Conservation (phyloP, 208 protist genomes). For the Naegleria lovaniensis region DNA sequence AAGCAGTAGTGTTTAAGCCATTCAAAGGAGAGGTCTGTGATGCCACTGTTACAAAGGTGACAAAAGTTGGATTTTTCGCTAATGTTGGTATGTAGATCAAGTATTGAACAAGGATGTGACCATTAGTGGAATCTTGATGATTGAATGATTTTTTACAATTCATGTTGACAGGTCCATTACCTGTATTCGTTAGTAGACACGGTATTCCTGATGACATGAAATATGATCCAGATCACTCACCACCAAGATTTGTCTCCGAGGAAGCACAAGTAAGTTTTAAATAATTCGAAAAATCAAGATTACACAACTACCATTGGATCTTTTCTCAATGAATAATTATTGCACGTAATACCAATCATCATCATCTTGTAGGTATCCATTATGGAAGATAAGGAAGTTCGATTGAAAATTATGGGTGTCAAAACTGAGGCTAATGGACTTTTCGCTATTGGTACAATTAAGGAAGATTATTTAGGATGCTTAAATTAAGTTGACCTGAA, state of each 20-base stretch:
- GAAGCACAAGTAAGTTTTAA: conserved; percentile 32
- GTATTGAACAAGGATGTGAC: conserved; percentile 40
- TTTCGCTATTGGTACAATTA: conserved; percentile 52
- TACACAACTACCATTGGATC: background rate
- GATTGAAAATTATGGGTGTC: conserved; percentile 46
- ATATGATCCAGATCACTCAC: conserved; percentile 44
- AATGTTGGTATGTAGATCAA: conserved; percentile 37
- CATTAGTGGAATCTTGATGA: background rate
- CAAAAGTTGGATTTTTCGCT: conserved; percentile 52
- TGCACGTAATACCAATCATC: too few relatives aligned
- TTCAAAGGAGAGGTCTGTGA: conserved; percentile 65
- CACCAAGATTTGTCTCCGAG: conserved; percentile 40
- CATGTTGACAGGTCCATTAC: background rate
- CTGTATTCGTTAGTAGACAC: conserved; percentile 2
- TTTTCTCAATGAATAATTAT: too few relatives aligned
- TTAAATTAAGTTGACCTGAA: background rate
- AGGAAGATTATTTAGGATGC: conserved; percentile 49
- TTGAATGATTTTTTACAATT: background rate
- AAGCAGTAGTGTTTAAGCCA: conserved; percentile 56
- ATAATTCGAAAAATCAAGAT: background rate
- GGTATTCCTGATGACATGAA: conserved; percentile 47
- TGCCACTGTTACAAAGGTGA: conserved; percentile 49
- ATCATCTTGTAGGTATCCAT: conserved; percentile 29
- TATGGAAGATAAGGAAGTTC: conserved; percentile 45
- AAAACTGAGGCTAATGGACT: conserved; percentile 44